Conservation (phyloP, 257 asterid species). For the Mitragyna speciosa region DNA sequence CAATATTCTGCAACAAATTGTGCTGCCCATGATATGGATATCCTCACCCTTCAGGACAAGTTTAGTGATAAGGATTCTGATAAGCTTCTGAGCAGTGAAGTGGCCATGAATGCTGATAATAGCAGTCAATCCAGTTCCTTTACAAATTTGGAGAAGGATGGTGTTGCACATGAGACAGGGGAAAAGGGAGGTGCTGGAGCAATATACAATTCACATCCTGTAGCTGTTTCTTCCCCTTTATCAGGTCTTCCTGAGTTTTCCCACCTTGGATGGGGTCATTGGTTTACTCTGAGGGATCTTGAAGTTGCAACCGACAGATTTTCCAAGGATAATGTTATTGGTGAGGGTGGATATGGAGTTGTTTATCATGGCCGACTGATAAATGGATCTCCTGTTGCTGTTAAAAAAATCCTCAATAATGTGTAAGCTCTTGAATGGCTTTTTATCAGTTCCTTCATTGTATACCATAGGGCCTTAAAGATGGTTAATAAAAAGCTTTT, state of each 20-base stretch:
- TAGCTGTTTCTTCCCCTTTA: constrained; percentile 45
- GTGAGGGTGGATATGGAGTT: constrained; percentile 96
- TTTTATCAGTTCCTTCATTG: neutral
- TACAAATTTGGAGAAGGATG: constrained; percentile 33
- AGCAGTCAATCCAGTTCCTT: constrained; percentile 41
- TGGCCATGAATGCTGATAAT: constrained; percentile 27
- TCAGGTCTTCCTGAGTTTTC: constrained; percentile 76
- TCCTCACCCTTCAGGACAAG: constrained; percentile 31
- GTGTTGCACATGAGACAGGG: constrained; percentile 32
- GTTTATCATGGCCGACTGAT: constrained; percentile 65
- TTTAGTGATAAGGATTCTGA: constrained; percentile 45
- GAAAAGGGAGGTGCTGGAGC: constrained; percentile 31
- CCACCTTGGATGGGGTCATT: constrained; percentile 93
- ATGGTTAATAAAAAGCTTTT: neutral
- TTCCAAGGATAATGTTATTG: constrained; percentile 62
- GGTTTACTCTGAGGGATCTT: constrained; percentile 88
- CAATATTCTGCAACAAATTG: constrained; percentile 36
- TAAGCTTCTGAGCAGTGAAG: constrained; percentile 42
- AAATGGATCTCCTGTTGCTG: constrained; percentile 75
- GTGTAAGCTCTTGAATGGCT: constrained; percentile 49
- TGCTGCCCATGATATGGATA: constrained; percentile 21
- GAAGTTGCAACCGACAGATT: constrained; percentile 62
- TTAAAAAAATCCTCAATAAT: constrained; percentile 77
- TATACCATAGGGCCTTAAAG: neutral
- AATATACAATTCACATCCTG: constrained; percentile 27